These are phyloP conservation scores for Colletotrichum sp. DNA, from an alignment of 2,329 filamentous ascomycete species.

Conservation along the genomic window DNA sequence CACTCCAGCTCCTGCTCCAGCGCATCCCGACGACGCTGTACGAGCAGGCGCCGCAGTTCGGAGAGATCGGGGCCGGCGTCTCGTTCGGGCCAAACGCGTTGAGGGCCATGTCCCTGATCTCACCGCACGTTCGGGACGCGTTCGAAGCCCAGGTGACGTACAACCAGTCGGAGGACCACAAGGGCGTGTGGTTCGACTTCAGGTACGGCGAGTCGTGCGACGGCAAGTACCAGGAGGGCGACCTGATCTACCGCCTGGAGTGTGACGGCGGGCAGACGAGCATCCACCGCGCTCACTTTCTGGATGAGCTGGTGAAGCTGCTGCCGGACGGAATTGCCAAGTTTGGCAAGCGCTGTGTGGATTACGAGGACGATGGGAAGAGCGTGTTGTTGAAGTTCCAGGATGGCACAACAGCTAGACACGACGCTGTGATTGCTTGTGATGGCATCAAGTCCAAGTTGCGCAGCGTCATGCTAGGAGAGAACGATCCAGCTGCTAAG, in stretches of 20 bases:
- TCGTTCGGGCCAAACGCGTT: conserved; percentile 58
- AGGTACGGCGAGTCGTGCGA: conserved; percentile 21
- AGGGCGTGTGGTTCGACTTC: conserved; percentile 24
- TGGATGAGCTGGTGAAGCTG: conserved; percentile 43
- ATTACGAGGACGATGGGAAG: conserved; percentile 10
- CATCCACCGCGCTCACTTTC: conserved; percentile 18
- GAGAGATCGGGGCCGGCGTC: conserved; percentile 57
- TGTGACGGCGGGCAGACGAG: conserved; percentile 5
- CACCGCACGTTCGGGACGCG: conserved; percentile 34
- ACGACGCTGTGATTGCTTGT: conserved; percentile 55
- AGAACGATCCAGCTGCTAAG: conserved; percentile 39
- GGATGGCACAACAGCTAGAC: conserved; percentile 42
- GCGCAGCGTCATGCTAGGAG: conserved; percentile 56
- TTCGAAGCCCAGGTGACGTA: conserved; percentile 35
- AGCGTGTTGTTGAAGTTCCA: conserved; percentile 37
- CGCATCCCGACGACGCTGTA: conserved; percentile 48
- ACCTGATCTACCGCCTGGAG: neutral
- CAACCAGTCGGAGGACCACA: conserved; percentile 13
- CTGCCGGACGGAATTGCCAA: conserved; percentile 32
- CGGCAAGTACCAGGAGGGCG: conserved; percentile 1
- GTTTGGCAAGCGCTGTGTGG: conserved; percentile 33
- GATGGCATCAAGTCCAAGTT: conserved; percentile 61
- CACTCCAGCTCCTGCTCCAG: conserved; percentile 46
- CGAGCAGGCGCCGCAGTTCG: conserved; percentile 46
- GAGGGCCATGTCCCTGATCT: conserved; percentile 40